These are phyloP conservation scores for Euptelea pleiosperma DNA, from an alignment of 164 flowering plant species.

Conservation along the genomic window DNA sequence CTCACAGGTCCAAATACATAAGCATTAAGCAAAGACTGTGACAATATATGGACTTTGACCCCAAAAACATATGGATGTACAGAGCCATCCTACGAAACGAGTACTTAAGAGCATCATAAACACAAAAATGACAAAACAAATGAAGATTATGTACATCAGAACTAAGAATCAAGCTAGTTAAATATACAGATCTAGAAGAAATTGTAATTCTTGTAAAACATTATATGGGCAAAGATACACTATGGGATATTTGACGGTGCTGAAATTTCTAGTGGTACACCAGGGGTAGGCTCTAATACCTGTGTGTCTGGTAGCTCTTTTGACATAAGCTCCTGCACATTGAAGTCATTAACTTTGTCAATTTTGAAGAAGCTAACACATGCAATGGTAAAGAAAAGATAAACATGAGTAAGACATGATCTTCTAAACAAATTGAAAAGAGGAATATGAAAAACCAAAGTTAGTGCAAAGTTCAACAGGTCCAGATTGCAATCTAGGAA, in stretches of 20 bases:
- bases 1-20: too few relatives aligned
- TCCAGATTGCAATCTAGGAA: too few relatives aligned
- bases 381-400: neutral
- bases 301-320: slow-evolving; percentile 62
- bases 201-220: too few relatives aligned
- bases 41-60: too few relatives aligned
- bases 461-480: neutral
- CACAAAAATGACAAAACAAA: too few relatives aligned
- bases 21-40: too few relatives aligned
- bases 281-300: slow-evolving; percentile 71
- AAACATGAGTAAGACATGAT: neutral
- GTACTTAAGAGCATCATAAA: too few relatives aligned
- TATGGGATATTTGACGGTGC: slow-evolving; percentile 16
- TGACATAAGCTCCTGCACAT: slow-evolving; percentile 60
- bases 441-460: neutral
- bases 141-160: too few relatives aligned
- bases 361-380: neutral
- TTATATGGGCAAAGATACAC: neutral
- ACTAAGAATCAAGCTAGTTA: neutral
- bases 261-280: slow-evolving; percentile 62
- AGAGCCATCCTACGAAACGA: too few relatives aligned
- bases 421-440: too few relatives aligned
- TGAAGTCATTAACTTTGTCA: slow-evolving; percentile 2
- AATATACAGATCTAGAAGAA: slow-evolving; percentile 1
- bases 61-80: too few relatives aligned